Evolutionary conservation across 352 stramenopile species (phyloP).

Genomic region (Pythium rishiriense): DNA sequence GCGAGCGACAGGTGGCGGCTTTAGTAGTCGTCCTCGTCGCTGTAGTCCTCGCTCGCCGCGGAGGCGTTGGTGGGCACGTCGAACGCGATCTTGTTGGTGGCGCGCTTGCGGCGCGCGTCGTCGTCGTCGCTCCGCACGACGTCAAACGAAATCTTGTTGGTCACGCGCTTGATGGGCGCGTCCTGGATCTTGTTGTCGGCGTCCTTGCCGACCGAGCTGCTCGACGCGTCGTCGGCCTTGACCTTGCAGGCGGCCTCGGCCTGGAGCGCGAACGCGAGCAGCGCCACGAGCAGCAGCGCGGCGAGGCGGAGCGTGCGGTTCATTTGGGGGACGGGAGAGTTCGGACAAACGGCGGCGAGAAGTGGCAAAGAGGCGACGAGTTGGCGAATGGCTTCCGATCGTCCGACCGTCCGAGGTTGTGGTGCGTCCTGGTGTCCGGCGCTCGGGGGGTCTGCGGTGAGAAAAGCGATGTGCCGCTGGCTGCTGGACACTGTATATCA

Average conservation of each 20-base stretch:
- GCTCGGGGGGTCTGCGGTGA: no score
- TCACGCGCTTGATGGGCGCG: slow-evolving; percentile 30
- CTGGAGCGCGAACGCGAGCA: slow-evolving; percentile 26
- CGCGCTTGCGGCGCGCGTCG: not conserved
- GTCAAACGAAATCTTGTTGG: slow-evolving; percentile 31
- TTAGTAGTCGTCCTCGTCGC: slow-evolving; percentile 11
- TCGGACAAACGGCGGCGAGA: no score
- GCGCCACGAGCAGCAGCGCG: slow-evolving; percentile 16
- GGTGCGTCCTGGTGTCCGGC: no score
- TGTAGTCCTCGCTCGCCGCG: not conserved
- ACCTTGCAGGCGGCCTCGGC: slow-evolving; percentile 34
- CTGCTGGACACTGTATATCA: no score
- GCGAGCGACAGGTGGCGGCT: not conserved
- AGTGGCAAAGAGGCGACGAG: slow-evolving; percentile 6
- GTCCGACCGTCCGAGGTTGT: not conserved
- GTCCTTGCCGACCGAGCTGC: no score
- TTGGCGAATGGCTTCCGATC: slow-evolving; percentile 16
- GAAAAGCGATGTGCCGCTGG: not conserved
- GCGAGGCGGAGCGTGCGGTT: slow-evolving; percentile 32
- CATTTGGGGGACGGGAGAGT: slow-evolving; percentile 8
- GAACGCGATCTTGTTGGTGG: slow-evolving; percentile 21
- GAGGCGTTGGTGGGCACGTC: slow-evolving; percentile 17
- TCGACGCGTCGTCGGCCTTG: slow-evolving; percentile 28
- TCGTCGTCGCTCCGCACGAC: slow-evolving; percentile 10
- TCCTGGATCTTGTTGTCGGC: slow-evolving; percentile 39